phyloP scores from a whole-genome alignment of 768 basidiomycete genomes.

The Coprinopsis marcescibilis region DNA sequence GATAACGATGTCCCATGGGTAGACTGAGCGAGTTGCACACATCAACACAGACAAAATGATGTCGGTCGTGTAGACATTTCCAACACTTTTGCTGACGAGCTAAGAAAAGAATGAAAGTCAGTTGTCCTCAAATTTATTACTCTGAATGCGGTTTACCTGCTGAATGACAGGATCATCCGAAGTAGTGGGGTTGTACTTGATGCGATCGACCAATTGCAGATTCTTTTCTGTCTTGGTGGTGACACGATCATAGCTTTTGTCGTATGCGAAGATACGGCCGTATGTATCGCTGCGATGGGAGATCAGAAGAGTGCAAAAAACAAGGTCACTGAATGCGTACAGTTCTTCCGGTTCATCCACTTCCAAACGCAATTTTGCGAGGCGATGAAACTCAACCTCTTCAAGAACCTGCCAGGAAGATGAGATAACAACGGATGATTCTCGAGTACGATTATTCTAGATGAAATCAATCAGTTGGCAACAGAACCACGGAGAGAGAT shows the following conservation, averaged over 20 bases:
- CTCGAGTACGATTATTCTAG: conserved; percentile 77
- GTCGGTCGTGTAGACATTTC: conserved; percentile 91
- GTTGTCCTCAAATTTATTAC: conserved; percentile 3
- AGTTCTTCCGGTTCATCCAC: conserved; percentile 89
- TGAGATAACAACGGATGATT: conserved; percentile 90
- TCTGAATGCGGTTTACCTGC: conserved; percentile 44
- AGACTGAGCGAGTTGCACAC: conserved; percentile 92
- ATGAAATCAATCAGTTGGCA: conserved; percentile 10
- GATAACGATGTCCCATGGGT: conserved; percentile 98
- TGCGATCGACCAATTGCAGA: conserved; percentile 87
- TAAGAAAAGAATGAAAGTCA: conserved; percentile 23
- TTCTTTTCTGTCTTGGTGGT: conserved; percentile 90
- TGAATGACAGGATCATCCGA: conserved; percentile 97
- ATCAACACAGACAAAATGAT: conserved; percentile 92
- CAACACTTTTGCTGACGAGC: conserved; percentile 77
- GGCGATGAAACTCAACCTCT: conserved; percentile 93
- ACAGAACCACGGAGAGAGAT: neutral
- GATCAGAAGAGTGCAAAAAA: conserved; percentile 9
- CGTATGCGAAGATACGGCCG: conserved; percentile 88
- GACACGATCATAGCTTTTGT: conserved; percentile 92
- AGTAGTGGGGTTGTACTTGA: conserved; percentile 96
- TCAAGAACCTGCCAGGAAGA: conserved; percentile 93
- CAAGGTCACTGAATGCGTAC: conserved; percentile 43
- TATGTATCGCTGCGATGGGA: conserved; percentile 59
- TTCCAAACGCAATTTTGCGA: conserved; percentile 87